These are phyloP conservation scores for Zizania palustris DNA, from an alignment of 202 grass and related monocot species.

Conservation along the genomic window DNA sequence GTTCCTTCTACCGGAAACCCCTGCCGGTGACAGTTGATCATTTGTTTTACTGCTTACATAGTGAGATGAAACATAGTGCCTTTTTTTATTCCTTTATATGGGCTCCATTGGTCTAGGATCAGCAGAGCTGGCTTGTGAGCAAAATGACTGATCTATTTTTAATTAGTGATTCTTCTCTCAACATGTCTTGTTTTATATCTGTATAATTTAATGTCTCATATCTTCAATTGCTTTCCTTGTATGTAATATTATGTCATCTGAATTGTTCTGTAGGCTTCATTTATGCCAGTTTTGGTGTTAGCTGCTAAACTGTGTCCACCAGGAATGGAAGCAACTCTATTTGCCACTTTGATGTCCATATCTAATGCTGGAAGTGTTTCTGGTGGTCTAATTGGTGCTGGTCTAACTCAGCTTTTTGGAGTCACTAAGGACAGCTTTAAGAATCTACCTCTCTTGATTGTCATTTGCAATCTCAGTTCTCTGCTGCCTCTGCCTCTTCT, in stretches of 20 bases:
- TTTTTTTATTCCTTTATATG: background rate
- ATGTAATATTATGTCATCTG: conserved; percentile 32
- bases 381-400: conserved; percentile 87
- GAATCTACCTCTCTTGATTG: conserved; percentile 76
- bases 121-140: background rate
- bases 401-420: conserved; percentile 81
- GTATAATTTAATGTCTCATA: background rate
- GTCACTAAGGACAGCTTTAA: conserved; percentile 89
- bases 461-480: conserved; percentile 91
- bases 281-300: conserved; percentile 97
- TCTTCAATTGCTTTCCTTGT: conserved; percentile 20
- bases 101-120: background rate
- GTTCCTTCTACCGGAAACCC: too few relatives aligned
- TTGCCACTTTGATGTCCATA: conserved; percentile 97
- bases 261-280: conserved; percentile 75
- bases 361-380: conserved; percentile 95
- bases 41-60: conserved; percentile 15
- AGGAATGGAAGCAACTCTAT: conserved; percentile 96
- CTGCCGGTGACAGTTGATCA: background rate
- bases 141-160: background rate
- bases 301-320: conserved; percentile 95
- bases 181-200: conserved; percentile 30
- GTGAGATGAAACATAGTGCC: background rate
- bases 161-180: background rate
- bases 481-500: conserved; percentile 89